A percentile compares a stretch with the other conserved stretches of the same genome.
phyloP scores from a whole-genome alignment of 2,329 filamentous ascomycete genomes.

The Zopfia rhizophila region DNA sequence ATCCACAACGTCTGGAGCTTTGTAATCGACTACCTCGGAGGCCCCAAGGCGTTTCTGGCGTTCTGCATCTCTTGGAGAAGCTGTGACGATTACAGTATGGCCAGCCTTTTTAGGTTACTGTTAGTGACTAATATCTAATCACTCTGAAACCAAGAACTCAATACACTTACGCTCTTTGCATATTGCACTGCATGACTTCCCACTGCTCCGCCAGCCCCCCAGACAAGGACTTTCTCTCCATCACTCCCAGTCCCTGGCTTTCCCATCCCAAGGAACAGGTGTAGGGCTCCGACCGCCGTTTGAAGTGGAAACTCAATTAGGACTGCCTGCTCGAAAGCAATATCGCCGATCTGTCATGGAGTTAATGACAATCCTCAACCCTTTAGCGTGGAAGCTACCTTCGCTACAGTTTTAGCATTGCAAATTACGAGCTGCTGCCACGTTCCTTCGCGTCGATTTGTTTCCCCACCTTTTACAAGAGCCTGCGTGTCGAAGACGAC shows the following conservation, averaged over 20 bases:
- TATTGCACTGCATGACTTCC: conserved; percentile 39
- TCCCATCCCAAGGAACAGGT: conserved; percentile 38
- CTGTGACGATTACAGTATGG: conserved; percentile 37
- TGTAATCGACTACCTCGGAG: conserved; percentile 37
- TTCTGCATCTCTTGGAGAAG: conserved; percentile 33
- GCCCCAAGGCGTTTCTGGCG: conserved; percentile 37
- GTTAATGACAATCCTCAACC: conserved; percentile 11
- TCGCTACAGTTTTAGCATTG: conserved; percentile 30
- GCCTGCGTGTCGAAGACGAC: conserved; percentile 46
- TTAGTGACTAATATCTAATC: conserved; percentile 10
- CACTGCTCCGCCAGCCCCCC: conserved; percentile 41
- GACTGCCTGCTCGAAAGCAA: conserved; percentile 38
- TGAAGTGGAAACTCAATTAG: conserved; percentile 38
- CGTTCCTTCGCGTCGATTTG: conserved; percentile 32
- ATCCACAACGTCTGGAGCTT: conserved; percentile 34
- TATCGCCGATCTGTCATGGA: conserved; percentile 30
- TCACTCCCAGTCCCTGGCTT: conserved; percentile 29
- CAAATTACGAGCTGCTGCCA: conserved; percentile 37
- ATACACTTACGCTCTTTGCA: conserved; percentile 32
- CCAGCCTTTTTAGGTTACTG: conserved; percentile 32
- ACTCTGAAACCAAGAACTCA: conserved; percentile 1
- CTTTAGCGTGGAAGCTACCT: conserved; percentile 18
- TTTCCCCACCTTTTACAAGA: conserved; percentile 25
- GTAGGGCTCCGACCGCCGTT: conserved; percentile 39
- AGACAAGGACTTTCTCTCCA: conserved; percentile 37